Evolutionary conservation across 352 stramenopile genomes (phyloP), one percentile per base, ranked within the genome.

Genomic region (Pythium coloratum): DNA sequence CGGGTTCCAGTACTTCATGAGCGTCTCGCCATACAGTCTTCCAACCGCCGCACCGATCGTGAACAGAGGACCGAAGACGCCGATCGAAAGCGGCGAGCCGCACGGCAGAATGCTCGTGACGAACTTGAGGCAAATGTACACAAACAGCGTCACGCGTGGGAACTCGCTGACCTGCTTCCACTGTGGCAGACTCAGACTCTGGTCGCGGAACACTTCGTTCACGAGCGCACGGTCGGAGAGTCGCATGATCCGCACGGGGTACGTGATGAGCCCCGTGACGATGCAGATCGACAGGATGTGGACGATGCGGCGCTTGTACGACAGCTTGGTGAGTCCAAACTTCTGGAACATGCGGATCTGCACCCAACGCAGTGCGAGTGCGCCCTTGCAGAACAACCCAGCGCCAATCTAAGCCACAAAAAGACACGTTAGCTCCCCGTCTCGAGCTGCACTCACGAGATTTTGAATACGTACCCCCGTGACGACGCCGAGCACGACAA

Each of bases 51-150:
- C 88, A 24, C 88, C 88, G 42, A 94, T 90, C 5, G 86, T 91
- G 60, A 96, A 95, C 10, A 93, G 67, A 26, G 88, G 87, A 10
- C 84, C 86, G 33, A 96, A 94, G 14, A 93, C 82, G 8, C 88
- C 88, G 51, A 89, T 88, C 24, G 88, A 94, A 7, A 95, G 57
- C 1, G 85, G 82, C 2, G 89, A 84, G 10, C 85, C 84, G 49
- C 86, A 92, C 33, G 77, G 80, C 14, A 94, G 47, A 16, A 94
- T 69, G 38, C 85, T 93, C 1, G 79, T 83, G 40, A 82, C 54
- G 24, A 91, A 90, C 64, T 92, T 93, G 61, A 94, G 71, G 49
- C 73, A 67, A 51, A 90, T 84, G 55, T 92, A 93, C 47, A 92
- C 62, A 54, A 91, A 77, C 0, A 95, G 66, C 28, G 83, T 82